Conservation (phyloP, 495 filamentous ascomycete genomes). For the Recurvomyces mirabilis region DNA sequence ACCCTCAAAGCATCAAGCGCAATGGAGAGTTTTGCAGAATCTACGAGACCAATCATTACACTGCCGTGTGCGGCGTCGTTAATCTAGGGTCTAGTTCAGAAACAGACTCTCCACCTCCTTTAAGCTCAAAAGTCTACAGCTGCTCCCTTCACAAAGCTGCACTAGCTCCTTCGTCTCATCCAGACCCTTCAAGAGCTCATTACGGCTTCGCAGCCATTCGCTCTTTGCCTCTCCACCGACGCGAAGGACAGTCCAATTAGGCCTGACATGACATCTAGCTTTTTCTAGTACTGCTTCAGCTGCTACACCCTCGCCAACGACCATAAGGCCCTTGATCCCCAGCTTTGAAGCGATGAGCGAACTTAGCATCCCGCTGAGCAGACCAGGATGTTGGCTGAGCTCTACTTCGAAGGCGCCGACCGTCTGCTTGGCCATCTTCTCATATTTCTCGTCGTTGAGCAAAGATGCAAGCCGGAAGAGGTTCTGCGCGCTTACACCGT, state of each 20-base stretch:
- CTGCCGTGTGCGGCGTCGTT: too few species aligned
- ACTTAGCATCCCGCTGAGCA: conserved; percentile 70
- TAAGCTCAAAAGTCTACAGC: conserved; percentile 21
- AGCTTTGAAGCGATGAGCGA: conserved; percentile 58
- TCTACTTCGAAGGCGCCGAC: conserved; percentile 78
- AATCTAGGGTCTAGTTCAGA: too few species aligned
- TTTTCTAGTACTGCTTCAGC: conserved; percentile 22
- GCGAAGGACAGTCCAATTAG: conserved; percentile 25
- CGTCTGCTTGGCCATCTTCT: conserved; percentile 50
- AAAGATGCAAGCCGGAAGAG: conserved; percentile 65
- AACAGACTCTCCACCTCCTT: conserved; percentile 14
- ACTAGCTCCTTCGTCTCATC: conserved; percentile 27
- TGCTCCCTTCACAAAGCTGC: conserved; percentile 32
- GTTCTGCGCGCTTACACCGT: conserved; percentile 74
- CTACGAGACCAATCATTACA: too few species aligned
- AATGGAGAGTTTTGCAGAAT: too few species aligned
- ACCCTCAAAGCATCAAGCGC: too few species aligned
- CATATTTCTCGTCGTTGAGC: conserved; percentile 46
- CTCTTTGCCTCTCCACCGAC: conserved; percentile 22
- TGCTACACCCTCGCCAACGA: conserved; percentile 27
- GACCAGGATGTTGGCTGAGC: conserved; percentile 80
- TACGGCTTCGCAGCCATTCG: conserved; percentile 31
- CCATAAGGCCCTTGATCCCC: conserved; percentile 40
- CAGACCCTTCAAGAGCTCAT: conserved; percentile 28
- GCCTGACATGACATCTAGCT: conserved; percentile 15